These are phyloP conservation scores for Handroanthus guayacan DNA, from an alignment of 257 asterid species.

Conservation along the genomic window DNA sequence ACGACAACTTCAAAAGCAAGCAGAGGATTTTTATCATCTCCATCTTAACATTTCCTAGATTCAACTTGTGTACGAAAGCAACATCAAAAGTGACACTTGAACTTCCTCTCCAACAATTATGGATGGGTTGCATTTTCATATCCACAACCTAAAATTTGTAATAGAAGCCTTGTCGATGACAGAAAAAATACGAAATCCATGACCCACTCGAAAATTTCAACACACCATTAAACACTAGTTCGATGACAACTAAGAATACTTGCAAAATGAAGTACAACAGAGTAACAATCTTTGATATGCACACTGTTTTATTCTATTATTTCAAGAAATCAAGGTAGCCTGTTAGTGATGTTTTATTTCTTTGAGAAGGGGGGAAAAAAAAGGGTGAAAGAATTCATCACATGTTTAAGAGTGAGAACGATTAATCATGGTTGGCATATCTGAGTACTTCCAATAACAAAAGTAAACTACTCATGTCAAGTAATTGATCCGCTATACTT, in stretches of 20 bases:
- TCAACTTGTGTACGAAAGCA: not conserved
- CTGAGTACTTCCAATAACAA: not conserved
- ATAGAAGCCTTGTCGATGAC: not conserved
- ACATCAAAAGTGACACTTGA: not conserved
- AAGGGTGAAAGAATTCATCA: not conserved
- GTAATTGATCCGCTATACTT: not conserved
- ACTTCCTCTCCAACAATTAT: slow-evolving; percentile 4
- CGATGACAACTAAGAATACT: too few relatives aligned
- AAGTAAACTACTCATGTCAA: not conserved
- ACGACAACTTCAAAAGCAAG: not conserved
- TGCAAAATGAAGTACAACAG: not conserved
- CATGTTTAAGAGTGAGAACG: not conserved
- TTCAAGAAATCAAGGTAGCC: not conserved
- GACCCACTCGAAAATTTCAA: not conserved
- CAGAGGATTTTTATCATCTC: not conserved
- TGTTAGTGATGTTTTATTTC: not conserved
- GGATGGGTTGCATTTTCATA: not conserved
- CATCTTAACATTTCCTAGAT: not conserved
- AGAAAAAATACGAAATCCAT: not conserved
- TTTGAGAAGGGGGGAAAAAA: not conserved
- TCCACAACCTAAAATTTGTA: not conserved
- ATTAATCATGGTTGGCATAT: not conserved
- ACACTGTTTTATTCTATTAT: not conserved
- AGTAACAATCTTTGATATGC: not conserved
- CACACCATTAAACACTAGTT: slow-evolving; percentile 1